Evolutionary conservation across 345 rosid genomes (phyloP), one percentile per base, ranked within the genome.

Genomic region (Gossypium anomalum): DNA sequence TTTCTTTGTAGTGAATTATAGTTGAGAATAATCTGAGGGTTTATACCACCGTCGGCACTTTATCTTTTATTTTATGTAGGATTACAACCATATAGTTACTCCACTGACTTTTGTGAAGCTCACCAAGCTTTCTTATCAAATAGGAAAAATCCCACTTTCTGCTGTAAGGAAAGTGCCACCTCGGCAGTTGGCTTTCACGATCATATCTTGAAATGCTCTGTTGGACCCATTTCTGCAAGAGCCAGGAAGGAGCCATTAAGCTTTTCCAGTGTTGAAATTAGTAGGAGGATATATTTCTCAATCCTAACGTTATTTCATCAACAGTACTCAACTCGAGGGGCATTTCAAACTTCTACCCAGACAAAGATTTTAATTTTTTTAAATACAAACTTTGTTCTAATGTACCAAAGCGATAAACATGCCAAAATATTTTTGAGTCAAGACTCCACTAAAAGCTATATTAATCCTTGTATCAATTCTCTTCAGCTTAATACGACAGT

Each of bases 21-120:
- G 9, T 70, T 44, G 59, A 70, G 82, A 78, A 83, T 79, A 79
- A 77, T 78, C 80, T 29, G n/a, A 17, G 69, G 72, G 74, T 53
- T 80, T 65, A 60, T 45, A 23, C 73, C 58, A 34, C 61, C 48
- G 0, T 16, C 3, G 11, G 10, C 66, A 66, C 61, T 68, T 65
- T 76, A 22, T 76, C 55, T 61, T 64, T 27, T 68, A 20, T 61
- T 2, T 60, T 60, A 52, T 74, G 29, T 9, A n/a, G 55, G 57
- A 61, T 38, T 82, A 19, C 49, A 51, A 72, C 76, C 63, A 38
- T 76, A 52, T 79, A 81, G 87, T 76, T 82, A 64, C 82, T 85
- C 93, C 93, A 88, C 91, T 83, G 73, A 72, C 76, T 69, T 48
- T 71, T 76, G 12, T 61, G 75, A 64, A 71, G 66, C 67, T 72